Evolutionary conservation across 129 eudicot species (phyloP), one percentile per base, ranked within the genome.

Genomic region (Tagetes patula): DNA sequence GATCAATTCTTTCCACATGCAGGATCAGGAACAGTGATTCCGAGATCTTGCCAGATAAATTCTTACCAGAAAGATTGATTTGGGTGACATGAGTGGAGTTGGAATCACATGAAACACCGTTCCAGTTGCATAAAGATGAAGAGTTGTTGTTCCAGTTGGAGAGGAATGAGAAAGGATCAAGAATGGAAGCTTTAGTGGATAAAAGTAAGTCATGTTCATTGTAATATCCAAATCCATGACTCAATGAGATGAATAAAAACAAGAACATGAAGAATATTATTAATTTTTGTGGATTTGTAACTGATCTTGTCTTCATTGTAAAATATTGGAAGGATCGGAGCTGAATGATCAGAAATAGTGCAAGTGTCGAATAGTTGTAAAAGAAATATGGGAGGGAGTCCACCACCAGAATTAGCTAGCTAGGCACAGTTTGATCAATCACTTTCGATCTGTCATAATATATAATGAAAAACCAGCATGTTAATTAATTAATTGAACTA

Each of bases 91-190:
- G 84, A 30, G 74, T 77, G 42, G 76, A 77, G 47, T 55, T n/a
- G 31, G 78, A 65, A 47, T 84, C 76, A 60, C 98, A 92, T 38
- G 85, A 12, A 72, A 92, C 75, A 31, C 98, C 98, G 53, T 85
- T 77, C 96, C 96, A 92, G 34, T 71, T 50, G 73, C 98, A 92
- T 14, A 79, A 68, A 4, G 72, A 68, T 47, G 89, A 87, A 31
- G 87, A 64, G 58, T 80, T 43, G 48, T 43, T 84, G 42, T 82
- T 82, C 98, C 98, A 92, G 71, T 73, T 85, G 75, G 84, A 78
- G 48, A 92, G 95, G 34, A 85, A 80, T 30, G 63, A 38, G 27
- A 77, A 73, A 55, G 90, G 96, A 84, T 92, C 96, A 54, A 69
- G 53, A n/a, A 87, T 49, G 2, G 88, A 85, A 39, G 87, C 75